phyloP scores from a whole-genome alignment of 1,139 yeast species.

The Candida gigantensis region DNA sequence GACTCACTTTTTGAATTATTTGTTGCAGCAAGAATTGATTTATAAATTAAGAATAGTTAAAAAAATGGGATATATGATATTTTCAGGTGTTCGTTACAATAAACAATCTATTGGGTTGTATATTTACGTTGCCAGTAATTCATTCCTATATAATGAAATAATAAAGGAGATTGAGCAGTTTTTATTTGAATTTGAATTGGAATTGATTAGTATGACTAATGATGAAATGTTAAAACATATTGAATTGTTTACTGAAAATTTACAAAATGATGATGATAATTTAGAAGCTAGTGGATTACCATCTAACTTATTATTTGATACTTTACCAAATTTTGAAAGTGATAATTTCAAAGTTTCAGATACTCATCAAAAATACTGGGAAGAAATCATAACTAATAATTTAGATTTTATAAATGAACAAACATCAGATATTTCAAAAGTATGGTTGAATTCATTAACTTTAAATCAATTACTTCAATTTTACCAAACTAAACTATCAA shows the following conservation, averaged over 20 bases:
- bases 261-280: constrained; percentile 8
- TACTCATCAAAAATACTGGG: constrained; percentile 49
- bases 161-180: constrained; percentile 49
- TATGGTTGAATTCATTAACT: constrained; percentile 18
- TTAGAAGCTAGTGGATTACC: constrained; percentile 14
- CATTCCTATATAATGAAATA: constrained; percentile 28
- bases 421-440: constrained; percentile 16
- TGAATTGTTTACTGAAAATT: constrained; percentile 34
- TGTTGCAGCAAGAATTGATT: constrained; percentile 41
- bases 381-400: constrained; percentile 45
- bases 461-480: constrained; percentile 31
- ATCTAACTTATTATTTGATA: constrained; percentile 22
- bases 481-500: constrained; percentile 35
- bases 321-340: constrained; percentile 26
- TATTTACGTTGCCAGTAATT: constrained; percentile 45
- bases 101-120: constrained; percentile 58
- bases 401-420: constrained; percentile 42
- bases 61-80: constrained; percentile 48
- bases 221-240: constrained; percentile 35
- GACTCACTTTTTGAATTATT: constrained; percentile 45
- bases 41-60: constrained; percentile 50
- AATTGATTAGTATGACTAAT: constrained; percentile 25
- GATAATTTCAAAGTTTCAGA: constrained; percentile 24
- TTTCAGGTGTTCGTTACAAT: constrained; percentile 54
- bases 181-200: constrained; percentile 36